Base-by-base conservation (phyloP, 2,329 filamentous ascomycete species). In the Colletotrichum tanaceti region DNA sequence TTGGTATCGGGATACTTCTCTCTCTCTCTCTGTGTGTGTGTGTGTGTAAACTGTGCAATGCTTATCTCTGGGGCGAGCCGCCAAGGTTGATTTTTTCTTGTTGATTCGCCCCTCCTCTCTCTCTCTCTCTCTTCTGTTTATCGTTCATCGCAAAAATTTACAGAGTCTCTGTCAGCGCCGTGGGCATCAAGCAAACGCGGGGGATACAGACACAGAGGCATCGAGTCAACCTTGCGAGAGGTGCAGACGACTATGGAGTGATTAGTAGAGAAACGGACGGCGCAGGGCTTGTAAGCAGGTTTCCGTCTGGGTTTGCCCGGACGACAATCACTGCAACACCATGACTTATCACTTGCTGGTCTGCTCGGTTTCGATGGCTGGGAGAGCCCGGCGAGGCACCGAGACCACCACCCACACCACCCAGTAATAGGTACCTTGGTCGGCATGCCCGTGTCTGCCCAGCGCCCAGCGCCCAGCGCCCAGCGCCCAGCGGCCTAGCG, bases 401-500 rank as follows among this genome's bases (percentile, higher is more conserved):
- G 18, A 32, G 39, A n/a, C n/a, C 39, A 35, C 22, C n/a, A 18
- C 28, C n/a, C n/a, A n/a, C n/a, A n/a, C n/a, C n/a, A n/a, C n/a
- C n/a, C n/a, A n/a, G n/a, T n/a, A n/a, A n/a, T n/a, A n/a, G n/a
- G n/a, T n/a, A n/a, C n/a, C n/a, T n/a, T n/a, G n/a, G n/a, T 65
- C 61, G 65, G 65, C 18, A n/a, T 65, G 61, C 47, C 65, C 65
- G 65, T 46, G 47, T 22, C 32, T 44, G 43, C 57, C 58, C 44
- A 50, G 54, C 16, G 47, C 28, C 28, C 28, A 28, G 28, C 28
- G 28, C 7, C 28, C 7, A 28, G 28, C 28, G 28, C 28, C 28
- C 28, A 9, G n/a, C n/a, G n/a, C n/a, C n/a, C n/a, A n/a, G n/a
- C n/a, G n/a, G n/a, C n/a, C n/a, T n/a, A n/a, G n/a, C n/a, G n/a